Evolutionary conservation across 1,284 basidiomycete genomes (phyloP), one percentile per base, ranked within the genome.

Genomic region (Exobasidium cylindrosporum): DNA sequence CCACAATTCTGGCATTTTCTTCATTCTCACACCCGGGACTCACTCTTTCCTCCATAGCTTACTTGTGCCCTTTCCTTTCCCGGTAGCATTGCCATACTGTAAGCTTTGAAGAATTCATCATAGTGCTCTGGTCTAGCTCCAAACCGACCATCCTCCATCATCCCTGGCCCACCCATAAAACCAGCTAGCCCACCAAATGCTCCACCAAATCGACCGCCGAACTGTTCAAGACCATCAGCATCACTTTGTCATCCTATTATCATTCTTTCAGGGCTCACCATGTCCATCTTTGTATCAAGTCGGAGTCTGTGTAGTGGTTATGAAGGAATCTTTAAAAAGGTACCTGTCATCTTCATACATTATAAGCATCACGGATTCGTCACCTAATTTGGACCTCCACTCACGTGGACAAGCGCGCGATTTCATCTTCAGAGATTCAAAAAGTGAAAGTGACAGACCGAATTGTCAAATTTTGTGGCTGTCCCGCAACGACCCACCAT

Each of bases 31-130:
- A 40, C 35, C 10, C 29, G 21, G 13, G 35, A 86, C 91, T 81
- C 82, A 97, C 94, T 93, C 84, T 98, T 98, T 76, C 96, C 96
- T 71, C 96, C 96, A 74, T 96, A 92, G 73, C 90, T 91, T 58
- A 97, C 83, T 77, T 96, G 89, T 74, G 90, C 86, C 80, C 91
- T 84, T 80, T 92, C 86, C 71, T 87, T 85, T 50, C 89, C 87
- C 10, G 89, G 87, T 46, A 94, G 84, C 88, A 92, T 89, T 50
- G 89, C 88, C 72, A 91, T 87, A 76, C 88, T 89, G 81, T 92
- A 92, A 6, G 91, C 89, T 68, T 70, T 77, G 59, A 76, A 77
- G 61, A 73, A 76, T 57, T 77, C 73, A 43, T 77, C 73, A 62
- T 76, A 79, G n/a, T 73, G 71, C 7, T 73, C 55, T 13, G 73